These are phyloP conservation scores for Mycena sanguinolenta DNA, from an alignment of 768 basidiomycete species.

Conservation along the genomic window DNA sequence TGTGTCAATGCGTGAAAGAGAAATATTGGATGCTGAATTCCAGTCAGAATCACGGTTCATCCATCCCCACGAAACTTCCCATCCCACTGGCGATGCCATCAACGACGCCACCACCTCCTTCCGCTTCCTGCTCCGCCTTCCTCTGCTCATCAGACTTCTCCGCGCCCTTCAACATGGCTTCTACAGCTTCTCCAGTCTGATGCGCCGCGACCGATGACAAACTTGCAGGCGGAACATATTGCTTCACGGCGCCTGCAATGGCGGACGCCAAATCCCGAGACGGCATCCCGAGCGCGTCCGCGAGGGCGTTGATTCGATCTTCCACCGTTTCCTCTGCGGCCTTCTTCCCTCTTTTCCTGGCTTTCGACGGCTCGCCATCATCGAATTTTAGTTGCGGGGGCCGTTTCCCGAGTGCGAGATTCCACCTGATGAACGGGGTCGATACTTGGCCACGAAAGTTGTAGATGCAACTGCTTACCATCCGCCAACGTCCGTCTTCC, in stretches of 20 bases:
- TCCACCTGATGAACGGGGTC: slow-evolving; percentile 55
- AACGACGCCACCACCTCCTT: slow-evolving; percentile 43
- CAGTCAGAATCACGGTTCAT: slow-evolving; percentile 51
- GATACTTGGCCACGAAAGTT: not conserved
- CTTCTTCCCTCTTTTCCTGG: slow-evolving; percentile 29
- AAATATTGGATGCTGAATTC: not conserved
- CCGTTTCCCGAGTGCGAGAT: slow-evolving; percentile 56
- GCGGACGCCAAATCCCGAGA: slow-evolving; percentile 73
- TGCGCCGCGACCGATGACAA: slow-evolving; percentile 66
- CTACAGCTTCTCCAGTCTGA: slow-evolving; percentile 61
- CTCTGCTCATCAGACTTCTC: slow-evolving; percentile 35
- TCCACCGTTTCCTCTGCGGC: slow-evolving; percentile 56
- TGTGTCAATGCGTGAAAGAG: not conserved
- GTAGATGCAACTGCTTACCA: slow-evolving; percentile 50
- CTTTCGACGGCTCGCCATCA: not conserved
- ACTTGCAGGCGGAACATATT: slow-evolving; percentile 72
- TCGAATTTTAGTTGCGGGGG: slow-evolving; percentile 42
- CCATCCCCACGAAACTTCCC: slow-evolving; percentile 61
- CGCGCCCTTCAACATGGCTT: slow-evolving; percentile 49
- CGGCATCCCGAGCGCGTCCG: slow-evolving; percentile 72
- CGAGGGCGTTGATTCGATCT: slow-evolving; percentile 69
- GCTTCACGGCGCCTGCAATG: slow-evolving; percentile 70
- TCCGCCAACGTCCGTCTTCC: slow-evolving; percentile 66
- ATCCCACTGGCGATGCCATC: slow-evolving; percentile 50
- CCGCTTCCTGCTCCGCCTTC: slow-evolving; percentile 28